These are phyloP conservation scores for Nakazawaea wickerhamii DNA, from an alignment of 805 yeast genomes.

Conservation along the genomic window DNA sequence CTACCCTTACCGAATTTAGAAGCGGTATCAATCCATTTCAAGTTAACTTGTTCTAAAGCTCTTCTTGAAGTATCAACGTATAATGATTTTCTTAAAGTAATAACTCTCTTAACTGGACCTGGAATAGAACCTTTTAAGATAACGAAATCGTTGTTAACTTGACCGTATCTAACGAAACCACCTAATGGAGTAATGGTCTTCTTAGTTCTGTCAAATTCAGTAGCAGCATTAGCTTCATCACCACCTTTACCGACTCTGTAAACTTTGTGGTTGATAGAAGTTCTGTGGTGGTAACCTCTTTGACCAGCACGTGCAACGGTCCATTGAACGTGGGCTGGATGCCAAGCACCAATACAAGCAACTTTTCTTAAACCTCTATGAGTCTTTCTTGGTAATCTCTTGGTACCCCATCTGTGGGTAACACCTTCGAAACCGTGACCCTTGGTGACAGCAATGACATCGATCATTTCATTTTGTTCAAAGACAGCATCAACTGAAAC, in stretches of 20 bases:
- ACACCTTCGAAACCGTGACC: conserved; percentile 99
- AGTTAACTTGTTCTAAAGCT: conserved; percentile 92
- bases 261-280: conserved; percentile 99
- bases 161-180: conserved; percentile 99
- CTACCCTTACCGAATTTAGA: conserved; percentile 99
- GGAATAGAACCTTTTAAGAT: conserved; percentile 98
- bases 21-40: conserved; percentile 99
- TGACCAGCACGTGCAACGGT: conserved; percentile 99
- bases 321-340: conserved; percentile 99
- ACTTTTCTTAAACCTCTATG: conserved; percentile 99
- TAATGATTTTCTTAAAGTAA: conserved; percentile 97
- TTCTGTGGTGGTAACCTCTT: conserved; percentile 99
- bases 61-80: conserved; percentile 97
- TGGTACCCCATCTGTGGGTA: conserved; percentile 99
- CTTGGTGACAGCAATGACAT: conserved; percentile 98
- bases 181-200: conserved; percentile 99
- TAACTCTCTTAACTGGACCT: conserved; percentile 99
- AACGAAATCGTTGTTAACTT: conserved; percentile 94
- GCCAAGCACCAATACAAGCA: conserved; percentile 99
- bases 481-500: conserved; percentile 92
- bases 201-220: conserved; percentile 98
- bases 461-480: conserved; percentile 98
- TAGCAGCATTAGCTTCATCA: conserved; percentile 92
- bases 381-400: conserved; percentile 99
- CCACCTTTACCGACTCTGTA: conserved; percentile 98